Conservation (phyloP, 164 flowering plant species). For the Akebia trifoliata region DNA sequence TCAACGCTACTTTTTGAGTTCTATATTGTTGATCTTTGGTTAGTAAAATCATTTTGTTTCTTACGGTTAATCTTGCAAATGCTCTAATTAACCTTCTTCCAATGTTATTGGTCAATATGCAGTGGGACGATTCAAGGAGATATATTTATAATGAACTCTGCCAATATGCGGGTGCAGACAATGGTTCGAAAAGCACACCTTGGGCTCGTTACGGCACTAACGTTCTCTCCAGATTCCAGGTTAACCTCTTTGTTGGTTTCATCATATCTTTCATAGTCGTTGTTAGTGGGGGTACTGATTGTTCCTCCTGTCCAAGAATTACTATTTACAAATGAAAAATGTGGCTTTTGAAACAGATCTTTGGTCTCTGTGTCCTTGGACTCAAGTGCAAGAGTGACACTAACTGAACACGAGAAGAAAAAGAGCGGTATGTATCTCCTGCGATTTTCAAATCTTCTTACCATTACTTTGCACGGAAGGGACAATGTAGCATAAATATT, state of each 20-base stretch:
- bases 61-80: neutral
- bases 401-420: slow-evolving; percentile 39
- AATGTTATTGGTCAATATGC: slow-evolving; percentile 24
- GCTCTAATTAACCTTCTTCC: slow-evolving; percentile 2
- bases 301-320: slow-evolving; percentile 1
- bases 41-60: neutral
- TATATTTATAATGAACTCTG: slow-evolving; percentile 42
- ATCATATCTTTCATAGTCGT: neutral
- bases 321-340: neutral
- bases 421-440: slow-evolving; percentile 34
- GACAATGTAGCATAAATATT: neutral
- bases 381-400: slow-evolving; percentile 76
- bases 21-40: neutral
- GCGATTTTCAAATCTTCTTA: neutral
- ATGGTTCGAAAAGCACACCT: slow-evolving; percentile 66
- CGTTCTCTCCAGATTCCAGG: slow-evolving; percentile 83
- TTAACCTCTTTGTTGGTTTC: neutral
- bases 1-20: no score
- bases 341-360: slow-evolving; percentile 40
- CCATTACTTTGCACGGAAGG: no score
- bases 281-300: neutral
- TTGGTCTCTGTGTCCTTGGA: slow-evolving; percentile 75
- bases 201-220: slow-evolving; percentile 65
- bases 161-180: slow-evolving; percentile 40
- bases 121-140: slow-evolving; percentile 85